These are phyloP conservation scores for Nicotiana obtusifolia DNA, from an alignment of 257 asterid species.

Conservation along the genomic window DNA sequence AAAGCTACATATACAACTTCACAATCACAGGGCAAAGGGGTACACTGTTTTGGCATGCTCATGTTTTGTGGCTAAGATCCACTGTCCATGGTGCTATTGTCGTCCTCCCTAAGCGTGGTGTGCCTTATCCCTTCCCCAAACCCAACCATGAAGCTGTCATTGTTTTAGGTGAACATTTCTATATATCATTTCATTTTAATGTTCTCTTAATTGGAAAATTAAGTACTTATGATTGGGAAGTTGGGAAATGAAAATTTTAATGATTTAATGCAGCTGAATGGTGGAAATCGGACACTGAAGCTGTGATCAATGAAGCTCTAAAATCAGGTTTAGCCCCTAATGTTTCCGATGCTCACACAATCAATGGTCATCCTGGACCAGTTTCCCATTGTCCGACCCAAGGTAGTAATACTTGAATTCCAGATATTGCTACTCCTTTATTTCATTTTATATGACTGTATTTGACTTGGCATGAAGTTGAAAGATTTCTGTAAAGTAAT, in stretches of 20 bases:
- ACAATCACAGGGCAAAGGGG: conserved; percentile 92
- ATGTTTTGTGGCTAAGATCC: conserved; percentile 73
- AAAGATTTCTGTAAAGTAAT: neutral
- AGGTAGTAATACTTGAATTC: conserved; percentile 19
- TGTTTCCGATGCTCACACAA: conserved; percentile 90
- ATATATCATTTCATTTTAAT: neutral
- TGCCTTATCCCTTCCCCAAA: conserved; percentile 82
- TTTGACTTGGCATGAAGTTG: too few relatives aligned
- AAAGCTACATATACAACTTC: conserved; percentile 65
- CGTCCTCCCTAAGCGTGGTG: conserved; percentile 76
- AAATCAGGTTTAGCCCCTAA: conserved; percentile 77
- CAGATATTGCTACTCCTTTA: accelerated
- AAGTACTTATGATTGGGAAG: neutral
- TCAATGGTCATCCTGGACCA: conserved; percentile 75
- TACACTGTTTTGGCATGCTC: conserved; percentile 87
- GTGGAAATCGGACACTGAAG: conserved; percentile 96
- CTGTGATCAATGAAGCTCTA: conserved; percentile 63
- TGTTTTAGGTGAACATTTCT: conserved; percentile 39
- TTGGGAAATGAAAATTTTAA: neutral
- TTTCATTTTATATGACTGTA: neutral
- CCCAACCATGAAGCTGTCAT: conserved; percentile 75
- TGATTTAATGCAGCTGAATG: conserved; percentile 54
- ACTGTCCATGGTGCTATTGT: conserved; percentile 86
- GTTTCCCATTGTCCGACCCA: conserved; percentile 46
- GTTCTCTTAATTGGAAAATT: neutral